phyloP scores from a whole-genome alignment of 148 eudicot species.

The Rhododendron kiyosumense region DNA sequence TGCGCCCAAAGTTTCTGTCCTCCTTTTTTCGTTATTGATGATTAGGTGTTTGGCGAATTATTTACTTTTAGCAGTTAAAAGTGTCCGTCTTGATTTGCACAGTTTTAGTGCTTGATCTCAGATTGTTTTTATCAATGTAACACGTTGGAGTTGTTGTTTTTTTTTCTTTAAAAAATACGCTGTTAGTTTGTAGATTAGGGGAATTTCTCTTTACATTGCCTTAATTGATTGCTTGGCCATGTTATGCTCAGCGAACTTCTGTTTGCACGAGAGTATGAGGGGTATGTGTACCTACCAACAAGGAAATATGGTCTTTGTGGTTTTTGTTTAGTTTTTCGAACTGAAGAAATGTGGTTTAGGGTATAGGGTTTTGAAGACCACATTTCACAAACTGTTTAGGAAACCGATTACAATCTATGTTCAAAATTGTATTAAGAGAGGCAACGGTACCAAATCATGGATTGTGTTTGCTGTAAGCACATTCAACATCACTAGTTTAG shows the following conservation, averaged over 20 bases:
- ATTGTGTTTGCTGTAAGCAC: background rate
- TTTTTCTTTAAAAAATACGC: background rate
- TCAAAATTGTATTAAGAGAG: background rate
- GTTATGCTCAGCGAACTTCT: background rate
- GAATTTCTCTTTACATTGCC: background rate
- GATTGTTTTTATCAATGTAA: background rate
- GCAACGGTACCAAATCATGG: background rate
- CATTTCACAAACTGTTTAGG: background rate
- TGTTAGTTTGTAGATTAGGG: background rate
- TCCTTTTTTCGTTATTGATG: background rate
- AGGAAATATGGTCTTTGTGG: background rate
- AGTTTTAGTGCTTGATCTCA: slow-evolving; percentile 4
- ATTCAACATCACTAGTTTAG: background rate
- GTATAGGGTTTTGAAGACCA: background rate
- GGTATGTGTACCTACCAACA: background rate
- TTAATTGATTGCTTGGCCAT: background rate
- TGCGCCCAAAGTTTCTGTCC: background rate
- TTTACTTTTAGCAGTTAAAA: background rate
- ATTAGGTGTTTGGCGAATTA: background rate
- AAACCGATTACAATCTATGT: background rate
- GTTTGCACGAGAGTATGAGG: background rate
- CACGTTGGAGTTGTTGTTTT: background rate
- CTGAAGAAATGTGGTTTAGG: background rate
- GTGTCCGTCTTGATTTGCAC: background rate
- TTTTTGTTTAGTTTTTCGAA: background rate